Percentiles rank a stretch among this genome's conserved stretches.
phyloP scores from a whole-genome alignment of 441 rosid genomes.

The Euphorbia schlechtendalii region DNA sequence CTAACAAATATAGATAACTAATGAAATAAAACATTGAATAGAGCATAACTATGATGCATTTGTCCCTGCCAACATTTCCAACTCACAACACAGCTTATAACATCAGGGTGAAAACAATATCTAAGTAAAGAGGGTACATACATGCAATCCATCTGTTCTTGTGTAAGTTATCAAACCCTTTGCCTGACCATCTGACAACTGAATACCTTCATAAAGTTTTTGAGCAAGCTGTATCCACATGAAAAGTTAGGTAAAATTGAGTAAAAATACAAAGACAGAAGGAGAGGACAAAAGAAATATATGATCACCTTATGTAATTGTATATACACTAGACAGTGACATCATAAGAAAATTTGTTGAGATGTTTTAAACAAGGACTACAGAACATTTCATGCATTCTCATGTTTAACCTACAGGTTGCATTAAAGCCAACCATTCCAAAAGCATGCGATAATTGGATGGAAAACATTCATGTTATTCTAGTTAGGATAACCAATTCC shows the following conservation, averaged over 20 bases:
- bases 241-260: constrained; percentile 14
- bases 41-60: not conserved
- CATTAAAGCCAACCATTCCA: not conserved
- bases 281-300: not conserved
- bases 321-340: not conserved
- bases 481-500: not conserved
- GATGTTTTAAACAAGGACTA: not conserved
- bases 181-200: constrained; percentile 60
- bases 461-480: not conserved
- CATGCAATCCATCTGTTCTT: constrained; percentile 98
- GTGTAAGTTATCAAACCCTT: constrained; percentile 87
- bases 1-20: not conserved
- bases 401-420: not conserved
- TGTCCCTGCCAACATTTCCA: not conserved
- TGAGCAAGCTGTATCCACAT: constrained; percentile 77
- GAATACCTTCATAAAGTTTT: constrained; percentile 91
- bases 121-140: constrained; percentile 36
- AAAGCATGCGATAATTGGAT: not conserved
- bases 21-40: not conserved
- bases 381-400: not conserved
- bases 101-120: not conserved
- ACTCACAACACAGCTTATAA: constrained; percentile 6
- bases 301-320: not conserved
- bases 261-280: not conserved
- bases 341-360: not conserved